phyloP scores from a whole-genome alignment of 257 asterid species.

The Plectranthus barbatus region DNA sequence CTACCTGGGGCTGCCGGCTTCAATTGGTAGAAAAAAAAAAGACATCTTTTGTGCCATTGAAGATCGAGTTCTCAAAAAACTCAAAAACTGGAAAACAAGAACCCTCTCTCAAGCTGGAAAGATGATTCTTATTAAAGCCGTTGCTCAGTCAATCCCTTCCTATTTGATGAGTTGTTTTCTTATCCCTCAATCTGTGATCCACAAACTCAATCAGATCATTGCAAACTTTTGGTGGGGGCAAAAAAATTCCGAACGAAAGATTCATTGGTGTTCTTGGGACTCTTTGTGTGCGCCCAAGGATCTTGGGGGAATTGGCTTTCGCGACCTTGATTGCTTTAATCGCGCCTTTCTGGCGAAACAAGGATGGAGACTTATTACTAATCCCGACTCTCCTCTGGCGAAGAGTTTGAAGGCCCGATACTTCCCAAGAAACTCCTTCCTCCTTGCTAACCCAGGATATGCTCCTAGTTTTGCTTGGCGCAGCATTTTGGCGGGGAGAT shows the following conservation, averaged over 20 bases:
- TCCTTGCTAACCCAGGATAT: no score
- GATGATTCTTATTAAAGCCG: background rate
- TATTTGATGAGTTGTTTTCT: background rate
- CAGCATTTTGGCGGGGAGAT: no score
- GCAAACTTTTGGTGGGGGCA: background rate
- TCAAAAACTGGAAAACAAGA: background rate
- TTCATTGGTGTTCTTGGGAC: background rate
- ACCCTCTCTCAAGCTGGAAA: background rate
- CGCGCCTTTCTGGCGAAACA: background rate
- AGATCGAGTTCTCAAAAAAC: background rate
- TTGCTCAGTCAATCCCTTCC: background rate
- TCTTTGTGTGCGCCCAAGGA: background rate
- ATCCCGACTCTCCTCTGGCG: no score
- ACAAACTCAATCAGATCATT: no score
- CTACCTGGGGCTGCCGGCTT: background rate
- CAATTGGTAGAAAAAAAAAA: background rate
- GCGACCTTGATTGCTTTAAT: background rate
- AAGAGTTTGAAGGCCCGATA: no score
- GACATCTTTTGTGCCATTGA: background rate
- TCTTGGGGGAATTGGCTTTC: background rate
- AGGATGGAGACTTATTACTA: no score
- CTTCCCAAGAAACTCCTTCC: no score
- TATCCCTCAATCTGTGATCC: background rate
- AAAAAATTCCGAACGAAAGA: background rate
- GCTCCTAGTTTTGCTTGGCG: no score